Base-by-base conservation (phyloP, 2,329 filamentous ascomycete genomes). In the Penicillium sp. region DNA sequence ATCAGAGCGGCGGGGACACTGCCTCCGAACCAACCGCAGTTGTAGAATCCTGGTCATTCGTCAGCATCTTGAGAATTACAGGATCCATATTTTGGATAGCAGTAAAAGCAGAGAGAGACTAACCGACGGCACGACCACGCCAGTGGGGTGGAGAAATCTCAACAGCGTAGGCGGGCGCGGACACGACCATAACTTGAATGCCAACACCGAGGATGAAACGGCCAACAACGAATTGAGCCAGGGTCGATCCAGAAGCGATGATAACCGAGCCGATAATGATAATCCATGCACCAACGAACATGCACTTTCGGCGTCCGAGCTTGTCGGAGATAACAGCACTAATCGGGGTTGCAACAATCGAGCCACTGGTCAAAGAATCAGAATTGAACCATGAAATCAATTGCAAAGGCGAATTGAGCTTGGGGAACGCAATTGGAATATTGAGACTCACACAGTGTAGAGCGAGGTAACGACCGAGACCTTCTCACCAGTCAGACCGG, bases 11-110 rank as follows among this genome's bases (percentile, higher is more conserved):
- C 83, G 3, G 82, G 82, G 44, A 85, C 84, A 45, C 79, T 76
- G 53, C 83, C 83, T 44, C 82, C 82, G 56, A 83, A 84, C 81
- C 81, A 84, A 58, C 82, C 82, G 59, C 81, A 84, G 74, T 85
- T 85, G 70, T 84, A 85, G 73, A 85, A 72, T 6, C 72, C 72
- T 72, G 44, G 26, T 35, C 10, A 28, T 12, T 13, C n/a, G 26
- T 55, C 26, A 54, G 51, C 28, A 40, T 53, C 8, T n/a, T 33
- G 17, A 35, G 4, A 19, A n/a, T 33, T 17, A 35, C 26, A 33
- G 28, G 33, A 17, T 26, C 9, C 15, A n/a, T 55, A 22, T 30
- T 12, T 19, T 30, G 17, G n/a, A 35, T 15, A 10, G 15, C 12
- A 15, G 30, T 4, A 35, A 8, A 28, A 35, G 10, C 9, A 51